These are phyloP conservation scores for Fusarium abutilonis DNA, from an alignment of 2,329 filamentous ascomycete species.

Conservation along the genomic window DNA sequence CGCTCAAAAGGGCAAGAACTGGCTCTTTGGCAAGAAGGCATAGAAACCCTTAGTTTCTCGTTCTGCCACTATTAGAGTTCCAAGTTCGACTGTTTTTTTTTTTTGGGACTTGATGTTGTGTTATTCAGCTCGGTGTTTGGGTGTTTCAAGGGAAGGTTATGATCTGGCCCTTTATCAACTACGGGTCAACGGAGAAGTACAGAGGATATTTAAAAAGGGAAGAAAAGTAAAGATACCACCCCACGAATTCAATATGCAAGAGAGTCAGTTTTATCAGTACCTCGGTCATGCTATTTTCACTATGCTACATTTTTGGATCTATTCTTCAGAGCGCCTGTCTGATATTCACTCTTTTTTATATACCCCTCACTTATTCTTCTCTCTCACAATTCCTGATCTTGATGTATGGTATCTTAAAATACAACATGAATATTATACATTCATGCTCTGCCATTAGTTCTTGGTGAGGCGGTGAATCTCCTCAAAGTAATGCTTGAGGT, in stretches of 20 bases:
- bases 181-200: constrained; percentile 7
- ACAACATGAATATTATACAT: background rate
- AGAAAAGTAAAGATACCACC: constrained; percentile 41
- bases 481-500: constrained; percentile 92
- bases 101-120: constrained; percentile 25
- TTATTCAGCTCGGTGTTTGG: constrained; percentile 43
- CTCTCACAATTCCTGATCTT: background rate
- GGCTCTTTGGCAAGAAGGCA: constrained; percentile 61
- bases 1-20: constrained; percentile 59
- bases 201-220: constrained; percentile 9
- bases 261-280: constrained; percentile 1
- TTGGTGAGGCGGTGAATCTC: constrained; percentile 82
- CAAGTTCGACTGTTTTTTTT: constrained; percentile 11
- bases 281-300: constrained; percentile 29
- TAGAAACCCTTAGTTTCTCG: constrained; percentile 38
- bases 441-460: constrained; percentile 39
- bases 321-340: constrained; percentile 17
- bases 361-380: background rate
- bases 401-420: constrained; percentile 8
- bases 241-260: constrained; percentile 28
- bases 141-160: constrained; percentile 20
- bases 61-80: constrained; percentile 1
- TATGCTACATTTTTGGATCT: constrained; percentile 35
- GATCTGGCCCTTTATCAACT: constrained; percentile 13
- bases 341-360: background rate